Percentiles rank a stretch among this genome's conserved stretches.
Conservation (phyloP, 108 stramenopile species). For the Aurantiochytrium sp. region DNA sequence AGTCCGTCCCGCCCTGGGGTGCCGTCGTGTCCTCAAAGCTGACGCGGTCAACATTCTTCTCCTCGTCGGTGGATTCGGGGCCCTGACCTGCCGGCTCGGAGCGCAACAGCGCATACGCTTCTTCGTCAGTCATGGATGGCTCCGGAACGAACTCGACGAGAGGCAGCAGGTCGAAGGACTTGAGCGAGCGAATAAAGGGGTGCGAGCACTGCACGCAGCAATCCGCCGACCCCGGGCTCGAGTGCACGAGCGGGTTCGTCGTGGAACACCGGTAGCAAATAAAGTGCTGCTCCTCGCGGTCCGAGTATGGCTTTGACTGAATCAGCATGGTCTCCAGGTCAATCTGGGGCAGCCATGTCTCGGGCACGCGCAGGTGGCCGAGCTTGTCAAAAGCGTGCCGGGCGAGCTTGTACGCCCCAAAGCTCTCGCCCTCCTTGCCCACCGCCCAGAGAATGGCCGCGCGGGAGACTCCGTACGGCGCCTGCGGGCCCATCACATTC, state of each 20-base stretch:
- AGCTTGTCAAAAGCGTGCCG: constrained; percentile 58
- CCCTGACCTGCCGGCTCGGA: neutral
- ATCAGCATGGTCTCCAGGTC: constrained; percentile 57
- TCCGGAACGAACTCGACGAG: constrained; percentile 70
- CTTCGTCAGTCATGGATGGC: constrained; percentile 48
- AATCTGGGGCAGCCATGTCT: constrained; percentile 54
- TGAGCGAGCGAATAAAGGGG: constrained; percentile 63
- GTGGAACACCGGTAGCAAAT: constrained; percentile 69
- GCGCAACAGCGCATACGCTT: constrained; percentile 46
- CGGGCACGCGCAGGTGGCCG: constrained; percentile 46
- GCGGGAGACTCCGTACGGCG: constrained; percentile 56
- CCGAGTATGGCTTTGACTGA: constrained; percentile 59
- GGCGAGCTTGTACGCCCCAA: constrained; percentile 65
- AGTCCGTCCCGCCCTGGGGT: neutral
- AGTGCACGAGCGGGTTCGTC: constrained; percentile 59
- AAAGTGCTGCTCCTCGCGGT: constrained; percentile 60
- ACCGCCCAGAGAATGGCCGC: constrained; percentile 63
- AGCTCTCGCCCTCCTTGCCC: constrained; percentile 55
- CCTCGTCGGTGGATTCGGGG: neutral
- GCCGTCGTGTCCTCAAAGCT: neutral
- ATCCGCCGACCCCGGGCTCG: constrained; percentile 49
- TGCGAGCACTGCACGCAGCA: constrained; percentile 66
- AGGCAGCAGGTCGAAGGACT: constrained; percentile 68
- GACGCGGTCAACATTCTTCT: constrained; percentile 34
- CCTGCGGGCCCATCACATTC: constrained; percentile 47